Conservation (phyloP, 1,284 basidiomycete species). For the Porogramme epimiltina region DNA sequence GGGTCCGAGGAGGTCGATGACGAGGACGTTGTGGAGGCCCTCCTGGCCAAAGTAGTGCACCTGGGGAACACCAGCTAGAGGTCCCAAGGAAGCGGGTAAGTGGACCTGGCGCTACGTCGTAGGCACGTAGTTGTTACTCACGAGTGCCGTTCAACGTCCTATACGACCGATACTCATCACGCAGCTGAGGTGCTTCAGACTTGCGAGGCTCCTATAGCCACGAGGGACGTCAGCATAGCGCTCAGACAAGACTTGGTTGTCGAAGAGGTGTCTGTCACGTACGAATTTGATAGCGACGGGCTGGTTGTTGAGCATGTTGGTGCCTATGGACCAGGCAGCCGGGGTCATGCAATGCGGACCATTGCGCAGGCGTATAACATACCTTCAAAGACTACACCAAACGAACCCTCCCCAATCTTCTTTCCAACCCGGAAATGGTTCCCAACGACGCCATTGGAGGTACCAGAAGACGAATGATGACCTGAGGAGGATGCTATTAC, state of each 20-base stretch:
- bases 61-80: conserved; percentile 88
- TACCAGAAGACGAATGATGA: conserved; percentile 59
- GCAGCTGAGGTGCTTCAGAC: conserved; percentile 95
- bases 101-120: conserved; percentile 1
- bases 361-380: neutral
- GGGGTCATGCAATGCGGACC: neutral
- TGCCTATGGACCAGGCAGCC: conserved; percentile 52
- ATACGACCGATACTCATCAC: conserved; percentile 98
- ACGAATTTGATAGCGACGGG: conserved; percentile 99
- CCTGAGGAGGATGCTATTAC: conserved; percentile 72
- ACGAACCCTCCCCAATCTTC: conserved; percentile 87
- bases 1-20: conserved; percentile 96
- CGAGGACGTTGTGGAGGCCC: conserved; percentile 95
- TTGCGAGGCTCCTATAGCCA: conserved; percentile 88
- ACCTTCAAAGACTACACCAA: conserved; percentile 85
- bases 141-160: conserved; percentile 92
- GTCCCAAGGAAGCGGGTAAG: neutral
- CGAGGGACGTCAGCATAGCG: conserved; percentile 12
- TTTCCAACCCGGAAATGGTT: conserved; percentile 80
- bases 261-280: conserved; percentile 40
- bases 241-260: too few species aligned
- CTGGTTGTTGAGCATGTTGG: conserved; percentile 85
- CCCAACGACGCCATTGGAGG: conserved; percentile 73
- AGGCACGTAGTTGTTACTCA: conserved; percentile 48
- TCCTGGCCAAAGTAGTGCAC: conserved; percentile 99